Evolutionary conservation across 768 basidiomycete species (phyloP).

Genomic region (Russula brevipes): DNA sequence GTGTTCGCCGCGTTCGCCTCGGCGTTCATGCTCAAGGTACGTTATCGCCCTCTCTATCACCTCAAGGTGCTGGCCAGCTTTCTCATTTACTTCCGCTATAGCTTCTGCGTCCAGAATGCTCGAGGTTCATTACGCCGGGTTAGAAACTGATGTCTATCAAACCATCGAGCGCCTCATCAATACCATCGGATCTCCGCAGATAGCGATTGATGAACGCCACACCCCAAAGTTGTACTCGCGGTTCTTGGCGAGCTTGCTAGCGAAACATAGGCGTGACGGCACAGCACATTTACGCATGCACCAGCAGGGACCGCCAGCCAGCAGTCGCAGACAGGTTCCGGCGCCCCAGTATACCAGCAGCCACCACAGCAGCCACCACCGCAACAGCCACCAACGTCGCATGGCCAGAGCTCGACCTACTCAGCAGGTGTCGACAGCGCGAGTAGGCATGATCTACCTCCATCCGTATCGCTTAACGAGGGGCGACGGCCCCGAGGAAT

Average conservation of each 20-base stretch:
- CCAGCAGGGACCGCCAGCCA: slow-evolving; percentile 22
- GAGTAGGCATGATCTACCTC: background rate
- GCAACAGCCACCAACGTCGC: background rate
- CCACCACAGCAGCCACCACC: background rate
- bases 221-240: slow-evolving; percentile 76
- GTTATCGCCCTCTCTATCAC: slow-evolving; percentile 5
- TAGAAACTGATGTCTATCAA: slow-evolving; percentile 54
- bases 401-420: background rate
- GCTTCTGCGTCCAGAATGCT: slow-evolving; percentile 76
- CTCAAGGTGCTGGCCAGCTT: background rate
- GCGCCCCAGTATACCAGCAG: slow-evolving; percentile 8
- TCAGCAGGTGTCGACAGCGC: background rate
- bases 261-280: slow-evolving; percentile 37
- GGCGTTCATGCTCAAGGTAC: slow-evolving; percentile 76
- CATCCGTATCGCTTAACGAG: background rate
- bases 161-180: slow-evolving; percentile 64
- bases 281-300: slow-evolving; percentile 11
- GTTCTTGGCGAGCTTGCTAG: slow-evolving; percentile 69
- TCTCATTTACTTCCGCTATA: slow-evolving; percentile 27
- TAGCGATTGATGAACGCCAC: slow-evolving; percentile 76
- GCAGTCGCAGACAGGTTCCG: background rate
- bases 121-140: slow-evolving; percentile 51
- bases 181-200: slow-evolving; percentile 60
- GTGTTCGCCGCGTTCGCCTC: slow-evolving; percentile 45
- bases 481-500: background rate